phyloP scores from a whole-genome alignment of 2,329 filamentous ascomycete species.

The Trichophyton mentagrophytes region DNA sequence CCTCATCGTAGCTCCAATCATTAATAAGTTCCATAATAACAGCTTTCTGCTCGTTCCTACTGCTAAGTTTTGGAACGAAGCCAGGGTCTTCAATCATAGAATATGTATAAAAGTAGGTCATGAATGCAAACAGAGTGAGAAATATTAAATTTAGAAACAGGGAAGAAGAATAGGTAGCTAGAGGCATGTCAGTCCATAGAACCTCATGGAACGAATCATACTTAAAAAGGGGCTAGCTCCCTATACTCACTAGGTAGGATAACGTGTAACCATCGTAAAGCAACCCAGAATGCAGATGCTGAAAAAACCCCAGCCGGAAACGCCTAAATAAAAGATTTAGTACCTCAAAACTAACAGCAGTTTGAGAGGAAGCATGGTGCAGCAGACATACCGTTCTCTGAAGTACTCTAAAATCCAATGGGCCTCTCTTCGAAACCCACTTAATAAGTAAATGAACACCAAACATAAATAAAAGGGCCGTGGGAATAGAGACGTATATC shows the following conservation, averaged over 20 bases:
- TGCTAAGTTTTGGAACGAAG: constrained; percentile 79
- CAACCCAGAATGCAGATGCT: constrained; percentile 69
- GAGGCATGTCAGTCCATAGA: constrained; percentile 20
- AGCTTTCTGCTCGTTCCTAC: constrained; percentile 77
- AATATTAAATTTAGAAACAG: constrained; percentile 73
- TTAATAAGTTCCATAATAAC: constrained; percentile 78
- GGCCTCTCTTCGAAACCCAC: constrained; percentile 68
- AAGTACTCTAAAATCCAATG: constrained; percentile 74
- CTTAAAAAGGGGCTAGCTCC: not conserved
- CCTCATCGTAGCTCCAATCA: constrained; percentile 81
- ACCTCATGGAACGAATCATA: not conserved
- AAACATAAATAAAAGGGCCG: constrained; percentile 51
- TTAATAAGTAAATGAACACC: constrained; percentile 63
- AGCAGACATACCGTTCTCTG: constrained; percentile 62
- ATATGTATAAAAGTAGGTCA: constrained; percentile 72
- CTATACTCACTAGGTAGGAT: constrained; percentile 54
- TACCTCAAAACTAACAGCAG: constrained; percentile 2
- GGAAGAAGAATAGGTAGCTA: constrained; percentile 52
- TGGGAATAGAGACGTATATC: constrained; percentile 62
- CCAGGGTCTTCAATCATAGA: constrained; percentile 85
- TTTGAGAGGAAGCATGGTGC: not conserved
- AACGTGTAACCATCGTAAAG: constrained; percentile 59
- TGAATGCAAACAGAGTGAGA: constrained; percentile 49
- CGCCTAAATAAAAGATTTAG: constrained; percentile 43
- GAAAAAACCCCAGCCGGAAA: constrained; percentile 92